Evolutionary conservation across 495 filamentous ascomycete genomes (phyloP).

Genomic region (Neurospora sp.): DNA sequence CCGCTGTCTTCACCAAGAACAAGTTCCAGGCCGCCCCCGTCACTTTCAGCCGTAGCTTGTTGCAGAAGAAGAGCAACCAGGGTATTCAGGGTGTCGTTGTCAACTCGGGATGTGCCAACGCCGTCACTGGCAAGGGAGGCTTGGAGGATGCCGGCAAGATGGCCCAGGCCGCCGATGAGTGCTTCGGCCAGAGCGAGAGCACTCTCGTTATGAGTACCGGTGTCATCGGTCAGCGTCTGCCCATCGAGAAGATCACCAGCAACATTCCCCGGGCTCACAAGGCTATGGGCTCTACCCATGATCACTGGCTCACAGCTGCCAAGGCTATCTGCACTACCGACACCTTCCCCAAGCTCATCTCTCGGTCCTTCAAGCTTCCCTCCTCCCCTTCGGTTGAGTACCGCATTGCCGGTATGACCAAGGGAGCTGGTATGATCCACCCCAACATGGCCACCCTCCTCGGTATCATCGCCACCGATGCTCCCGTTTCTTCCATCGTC

Average conservation of each 20-base stretch:
- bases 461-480: conserved; percentile 89
- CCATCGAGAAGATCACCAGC: conserved; percentile 79
- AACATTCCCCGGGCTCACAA: conserved; percentile 67
- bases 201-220: conserved; percentile 96
- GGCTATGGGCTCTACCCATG: conserved; percentile 61
- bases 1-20: conserved; percentile 95
- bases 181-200: conserved; percentile 51
- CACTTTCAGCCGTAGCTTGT: conserved; percentile 62
- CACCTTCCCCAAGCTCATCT: conserved; percentile 95
- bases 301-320: conserved; percentile 77
- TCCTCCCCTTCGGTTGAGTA: conserved; percentile 68
- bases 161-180: conserved; percentile 66
- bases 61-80: conserved; percentile 53
- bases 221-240: conserved; percentile 91
- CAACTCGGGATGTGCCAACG: conserved; percentile 96
- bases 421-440: conserved; percentile 99
- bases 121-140: conserved; percentile 87
- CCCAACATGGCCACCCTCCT: conserved; percentile 98
- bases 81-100: conserved; percentile 76
- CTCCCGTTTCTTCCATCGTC: conserved; percentile 58
- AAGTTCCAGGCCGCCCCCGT: conserved; percentile 97
- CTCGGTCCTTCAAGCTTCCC: conserved; percentile 73
- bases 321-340: conserved; percentile 97
- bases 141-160: conserved; percentile 81
- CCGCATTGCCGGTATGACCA: conserved; percentile 88